Base-by-base conservation (phyloP, 345 rosid species). In the Jatropha curcas region DNA sequence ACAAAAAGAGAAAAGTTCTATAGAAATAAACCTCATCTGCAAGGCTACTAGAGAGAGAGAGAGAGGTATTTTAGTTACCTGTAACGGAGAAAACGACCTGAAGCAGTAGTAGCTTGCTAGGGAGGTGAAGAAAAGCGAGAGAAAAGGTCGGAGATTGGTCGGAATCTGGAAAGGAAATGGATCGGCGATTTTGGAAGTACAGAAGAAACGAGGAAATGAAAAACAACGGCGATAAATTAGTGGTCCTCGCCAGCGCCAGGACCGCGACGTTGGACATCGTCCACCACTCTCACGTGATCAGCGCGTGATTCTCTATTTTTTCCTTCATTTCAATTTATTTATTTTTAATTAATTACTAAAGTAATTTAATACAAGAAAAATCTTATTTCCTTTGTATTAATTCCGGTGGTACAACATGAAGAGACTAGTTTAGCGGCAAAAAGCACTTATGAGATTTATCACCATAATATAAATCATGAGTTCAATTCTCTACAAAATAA, bases 191-290 rank as follows among this genome's bases (percentile, higher is more conserved):
- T 35, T 63, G 63, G 45, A 61, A 56, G 69, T 46, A 28, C 31
- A 14, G 28, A 34, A 37, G 63, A 60, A 71, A 48, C 77, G 82
- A 80, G 84, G 81, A 82, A 82, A 84, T 73, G 77, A 74, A 80
- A 79, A 75, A 78, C 82, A 62, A 65, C 84, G 85, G 79, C 88
- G 82, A 82, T 84, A 72, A 77, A 79, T 82, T 73, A 70, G 39
- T 27, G 53, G 33, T 74, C 74, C 67, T 80, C 77, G 81, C 67
- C 62, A 39, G 13, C 28, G 53, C 17, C 60, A 19, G 19, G 3
- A 27, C 45, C 58, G 60, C 14, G 8, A 34, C 62, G 72, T 68
- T 60, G 53, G 69, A 74, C 66, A 82, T 82, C 83, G 80, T 58
- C 70, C 14, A 25, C 27, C 24, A 43, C 43, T 31, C 33, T 76